Base-by-base conservation (phyloP, 768 basidiomycete genomes). In the Lactarius evosmus region DNA sequence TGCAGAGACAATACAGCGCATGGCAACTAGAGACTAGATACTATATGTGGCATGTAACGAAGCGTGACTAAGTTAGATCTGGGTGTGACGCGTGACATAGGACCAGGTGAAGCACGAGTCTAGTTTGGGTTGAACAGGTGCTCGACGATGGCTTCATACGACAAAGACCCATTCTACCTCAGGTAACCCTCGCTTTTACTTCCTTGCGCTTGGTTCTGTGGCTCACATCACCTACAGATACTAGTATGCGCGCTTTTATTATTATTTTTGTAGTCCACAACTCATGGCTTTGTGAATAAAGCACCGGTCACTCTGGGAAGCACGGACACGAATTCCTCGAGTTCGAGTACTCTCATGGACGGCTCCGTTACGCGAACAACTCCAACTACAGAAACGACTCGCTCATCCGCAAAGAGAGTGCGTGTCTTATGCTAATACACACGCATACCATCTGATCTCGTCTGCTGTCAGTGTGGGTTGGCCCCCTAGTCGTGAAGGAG, bases 341-440 rank as follows among this genome's bases (percentile, higher is more conserved):
- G 75, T 99, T 98, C 71, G 96, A 98, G 75, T 98, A 98, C 78
- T 90, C 93, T 16, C 92, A 95, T 79, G 96, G 96, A 41, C 88
- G 96, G 68, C 83, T 98, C 60, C 85, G 97, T 69, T 99, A 98
- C 75, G 97, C 97, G 66, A 96, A 98, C 81, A 98, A 98, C 81
- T 98, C 96, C 11, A 99, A 99, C 77, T 99, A 99, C 78, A 80
- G 97, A 34, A 98, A 98, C 71, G 97, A 99, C 78, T 91, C 89
- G 75, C 79, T 99, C 55, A 98, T 99, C 74, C 85, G 96, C 66
- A 98, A 98, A 91, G 97, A 99, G 78, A 97, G 95, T 97, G 69
- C 71, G 93, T 83, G 9, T 29, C 11, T n/a, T 7, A 2, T 4
- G 58, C 7, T n/a, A 22, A 27, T n/a, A n/a, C n/a, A n/a, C n/a